Conservation (phyloP, 2,329 filamentous ascomycete genomes). For the Venturiaceae sp. region DNA sequence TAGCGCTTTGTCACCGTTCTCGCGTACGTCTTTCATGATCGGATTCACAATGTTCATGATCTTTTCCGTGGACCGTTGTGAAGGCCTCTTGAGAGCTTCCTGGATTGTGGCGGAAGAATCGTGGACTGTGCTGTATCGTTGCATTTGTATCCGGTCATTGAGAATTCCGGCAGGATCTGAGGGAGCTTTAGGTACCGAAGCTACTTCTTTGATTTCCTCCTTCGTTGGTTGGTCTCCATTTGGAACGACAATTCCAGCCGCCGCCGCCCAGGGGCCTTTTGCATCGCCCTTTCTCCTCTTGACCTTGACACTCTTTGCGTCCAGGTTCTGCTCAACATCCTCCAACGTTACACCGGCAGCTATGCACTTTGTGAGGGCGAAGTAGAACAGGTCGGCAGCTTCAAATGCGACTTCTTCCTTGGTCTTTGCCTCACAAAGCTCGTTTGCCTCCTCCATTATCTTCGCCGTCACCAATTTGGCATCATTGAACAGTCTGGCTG, state of each 20-base stretch:
- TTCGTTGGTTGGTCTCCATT: constrained; percentile 18
- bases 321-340: constrained; percentile 85
- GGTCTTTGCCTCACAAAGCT: constrained; percentile 77
- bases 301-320: constrained; percentile 91
- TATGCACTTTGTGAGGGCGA: constrained; percentile 83
- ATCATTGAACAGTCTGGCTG: constrained; percentile 84
- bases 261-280: constrained; percentile 84
- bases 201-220: constrained; percentile 39
- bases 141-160: constrained; percentile 67
- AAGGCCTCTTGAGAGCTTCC: constrained; percentile 74
- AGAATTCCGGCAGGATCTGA: constrained; percentile 37
- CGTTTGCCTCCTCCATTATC: constrained; percentile 97
- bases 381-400: constrained; percentile 91
- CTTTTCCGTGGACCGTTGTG: constrained; percentile 87
- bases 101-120: constrained; percentile 56
- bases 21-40: constrained; percentile 80
- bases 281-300: constrained; percentile 89
- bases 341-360: constrained; percentile 74
- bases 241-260: constrained; percentile 33
- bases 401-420: constrained; percentile 86
- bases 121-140: constrained; percentile 59
- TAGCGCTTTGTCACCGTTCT: constrained; percentile 76
- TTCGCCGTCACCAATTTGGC: constrained; percentile 84
- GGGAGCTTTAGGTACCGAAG: constrained; percentile 41
- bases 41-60: constrained; percentile 87